These are phyloP conservation scores for Lactarius hengduanensis DNA, from an alignment of 768 basidiomycete species.

Conservation along the genomic window DNA sequence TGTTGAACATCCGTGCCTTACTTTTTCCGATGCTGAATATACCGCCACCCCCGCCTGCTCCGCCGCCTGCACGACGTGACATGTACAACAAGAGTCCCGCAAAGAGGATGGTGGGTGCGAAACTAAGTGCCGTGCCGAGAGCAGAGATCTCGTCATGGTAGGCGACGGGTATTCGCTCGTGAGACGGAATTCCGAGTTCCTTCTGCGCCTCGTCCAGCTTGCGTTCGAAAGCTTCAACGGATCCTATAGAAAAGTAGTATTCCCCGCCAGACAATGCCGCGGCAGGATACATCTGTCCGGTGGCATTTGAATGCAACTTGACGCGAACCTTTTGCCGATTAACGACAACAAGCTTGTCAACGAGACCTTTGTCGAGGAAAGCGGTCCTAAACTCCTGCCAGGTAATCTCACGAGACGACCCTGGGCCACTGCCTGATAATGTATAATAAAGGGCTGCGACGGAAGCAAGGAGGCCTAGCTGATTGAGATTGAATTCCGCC, in stretches of 20 bases:
- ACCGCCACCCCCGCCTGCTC: constrained; percentile 69
- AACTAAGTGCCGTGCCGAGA: constrained; percentile 76
- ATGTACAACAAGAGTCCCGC: constrained; percentile 89
- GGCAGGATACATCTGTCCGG: constrained; percentile 71
- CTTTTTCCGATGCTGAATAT: constrained; percentile 98
- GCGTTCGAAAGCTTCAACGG: constrained; percentile 94
- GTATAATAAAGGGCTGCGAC: constrained; percentile 64
- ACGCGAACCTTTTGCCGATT: constrained; percentile 90
- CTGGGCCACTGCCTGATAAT: constrained; percentile 47
- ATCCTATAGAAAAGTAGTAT: constrained; percentile 96
- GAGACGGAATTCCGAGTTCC: constrained; percentile 87
- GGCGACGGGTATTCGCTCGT: constrained; percentile 94
- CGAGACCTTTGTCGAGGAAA: constrained; percentile 94
- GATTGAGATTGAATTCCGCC: constrained; percentile 55
- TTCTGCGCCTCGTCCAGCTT: constrained; percentile 91
- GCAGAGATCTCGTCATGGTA: constrained; percentile 95
- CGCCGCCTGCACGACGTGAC: constrained; percentile 64
- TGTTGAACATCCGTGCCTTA: constrained; percentile 91
- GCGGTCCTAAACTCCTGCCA: constrained; percentile 99
- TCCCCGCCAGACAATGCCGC: constrained; percentile 53
- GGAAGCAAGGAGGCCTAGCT: constrained; percentile 57
- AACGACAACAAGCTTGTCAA: constrained; percentile 89
- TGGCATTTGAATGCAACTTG: constrained; percentile 88
- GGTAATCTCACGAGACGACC: constrained; percentile 84
- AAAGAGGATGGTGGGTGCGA: constrained; percentile 93